Base-by-base conservation (phyloP, 148 eudicot species). In the Tetragonia tetragonoides region DNA sequence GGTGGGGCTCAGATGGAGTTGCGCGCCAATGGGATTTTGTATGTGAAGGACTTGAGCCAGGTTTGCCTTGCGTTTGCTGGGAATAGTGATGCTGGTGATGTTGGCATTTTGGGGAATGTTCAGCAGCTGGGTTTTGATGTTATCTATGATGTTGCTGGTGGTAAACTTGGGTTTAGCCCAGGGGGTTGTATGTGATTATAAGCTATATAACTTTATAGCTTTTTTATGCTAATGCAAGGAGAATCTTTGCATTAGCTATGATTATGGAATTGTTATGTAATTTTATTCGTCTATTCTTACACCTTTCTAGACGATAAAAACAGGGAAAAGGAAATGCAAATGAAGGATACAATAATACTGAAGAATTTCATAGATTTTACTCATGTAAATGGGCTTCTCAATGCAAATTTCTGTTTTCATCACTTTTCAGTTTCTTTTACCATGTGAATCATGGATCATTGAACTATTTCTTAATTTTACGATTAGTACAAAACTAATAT, bases 41-140 rank as follows among this genome's bases (percentile, higher is more conserved):
- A 81, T 5, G 75, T 74, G 0, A 73, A 49, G n/a, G 73, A 51
- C 2, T 0, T 68, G 7, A 78, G 86, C 0, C 87, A 83, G 42
- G 90, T 80, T 2, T 93, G 98, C 44, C 74, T 93, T 41, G 94
- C 98, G 17, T 91, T 91, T 51, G 94, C 98, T 0, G 87, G 84
- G 5, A 93, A 93, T 40, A 60, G 75, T 5, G 88, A 75, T 41
- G 80, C 73, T 4, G 47, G 64, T 17, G 87, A 79, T 53, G 71
- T 79, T 44, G 88, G 79, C 6, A 91, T 93, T 17, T 76, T 88
- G 10, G 98, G 98, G 24, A 93, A 89, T 51, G 67, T 83, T 10
- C 98, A 93, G 53, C 98, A 93, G 71, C 81, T 84, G 71, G 84
- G 91, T 0, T 68, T 93, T 66, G 86, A 91, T 66, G 78, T 93